phyloP scores from a whole-genome alignment of 257 asterid genomes.

The Solanum sitiens region DNA sequence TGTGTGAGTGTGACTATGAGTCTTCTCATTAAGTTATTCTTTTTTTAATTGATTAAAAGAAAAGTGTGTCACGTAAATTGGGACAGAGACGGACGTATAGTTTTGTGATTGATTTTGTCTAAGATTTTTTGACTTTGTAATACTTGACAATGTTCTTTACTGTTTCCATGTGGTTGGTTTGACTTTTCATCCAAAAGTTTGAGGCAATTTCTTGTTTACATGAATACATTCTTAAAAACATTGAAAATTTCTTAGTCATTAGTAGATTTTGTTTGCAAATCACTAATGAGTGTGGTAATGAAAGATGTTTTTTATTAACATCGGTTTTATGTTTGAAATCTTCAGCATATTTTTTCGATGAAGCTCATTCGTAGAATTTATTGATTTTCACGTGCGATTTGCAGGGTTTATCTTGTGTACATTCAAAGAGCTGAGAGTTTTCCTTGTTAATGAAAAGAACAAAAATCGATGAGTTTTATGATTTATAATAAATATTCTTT shows the following conservation, averaged over 20 bases:
- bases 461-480: neutral
- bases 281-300: neutral
- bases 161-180: neutral
- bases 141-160: neutral
- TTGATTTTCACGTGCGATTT: no score
- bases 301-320: no score
- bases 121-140: neutral
- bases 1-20: no score
- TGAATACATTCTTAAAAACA: neutral
- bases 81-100: neutral
- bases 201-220: neutral
- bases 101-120: neutral
- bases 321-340: neutral
- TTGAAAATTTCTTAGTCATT: neutral
- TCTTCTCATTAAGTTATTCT: no score
- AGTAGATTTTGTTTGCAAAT: neutral
- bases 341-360: no score
- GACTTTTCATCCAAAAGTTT: neutral
- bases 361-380: neutral
- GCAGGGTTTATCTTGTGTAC: rapidly evolving
- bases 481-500: neutral
- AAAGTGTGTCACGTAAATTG: neutral
- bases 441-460: rapidly evolving
- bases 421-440: neutral
- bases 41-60: rapidly evolving